These are phyloP conservation scores for Globisporangium recalcitrans DNA, from an alignment of 352 stramenopile genomes.

Conservation along the genomic window DNA sequence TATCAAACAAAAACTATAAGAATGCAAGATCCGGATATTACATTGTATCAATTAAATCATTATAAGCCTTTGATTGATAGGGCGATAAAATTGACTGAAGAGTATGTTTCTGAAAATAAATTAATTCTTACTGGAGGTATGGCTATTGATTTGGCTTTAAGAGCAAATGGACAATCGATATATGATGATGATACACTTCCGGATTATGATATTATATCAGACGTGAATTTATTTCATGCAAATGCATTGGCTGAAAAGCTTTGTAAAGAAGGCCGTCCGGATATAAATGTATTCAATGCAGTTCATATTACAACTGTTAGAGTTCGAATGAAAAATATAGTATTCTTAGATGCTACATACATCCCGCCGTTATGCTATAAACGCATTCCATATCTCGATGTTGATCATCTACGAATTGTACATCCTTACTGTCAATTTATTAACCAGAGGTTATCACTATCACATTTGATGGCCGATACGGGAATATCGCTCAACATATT, in stretches of 20 bases:
- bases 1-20: not conserved
- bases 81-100: not conserved
- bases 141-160: not conserved
- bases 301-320: not conserved
- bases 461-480: not conserved
- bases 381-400: not conserved
- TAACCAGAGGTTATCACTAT: not conserved
- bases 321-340: not conserved
- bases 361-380: not conserved
- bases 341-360: not conserved
- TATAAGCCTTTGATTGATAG: not conserved
- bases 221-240: not conserved
- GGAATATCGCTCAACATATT: not conserved
- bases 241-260: not conserved
- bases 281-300: not conserved
- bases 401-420: not conserved
- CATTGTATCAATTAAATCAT: not conserved
- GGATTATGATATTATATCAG: not conserved
- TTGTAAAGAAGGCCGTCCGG: not conserved
- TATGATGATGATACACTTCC: not conserved
- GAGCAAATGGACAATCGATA: not conserved
- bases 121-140: not conserved
- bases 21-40: not conserved
- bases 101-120: not conserved
- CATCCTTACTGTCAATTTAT: not conserved